A percentile compares a stretch with the other conserved stretches of the same genome.
Evolutionary conservation across 2,329 filamentous ascomycete species (phyloP).

Genomic region (Fusarium odoratissimum): DNA sequence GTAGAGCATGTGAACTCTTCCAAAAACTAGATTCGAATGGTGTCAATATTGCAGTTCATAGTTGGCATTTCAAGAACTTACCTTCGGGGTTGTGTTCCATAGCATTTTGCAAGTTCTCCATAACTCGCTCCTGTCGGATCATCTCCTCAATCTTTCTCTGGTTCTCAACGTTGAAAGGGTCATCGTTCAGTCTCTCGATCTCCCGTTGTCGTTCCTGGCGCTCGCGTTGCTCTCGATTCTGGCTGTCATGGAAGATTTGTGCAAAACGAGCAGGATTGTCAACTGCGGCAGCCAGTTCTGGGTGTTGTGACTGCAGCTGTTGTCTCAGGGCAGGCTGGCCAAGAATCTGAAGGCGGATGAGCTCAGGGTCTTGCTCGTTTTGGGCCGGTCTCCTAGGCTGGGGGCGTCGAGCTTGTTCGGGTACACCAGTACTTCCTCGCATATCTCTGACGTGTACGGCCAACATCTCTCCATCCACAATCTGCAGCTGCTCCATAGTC

Average conservation of each 20-base stretch:
- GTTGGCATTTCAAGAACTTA: slow-evolving; percentile 55
- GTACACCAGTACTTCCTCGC: slow-evolving; percentile 59
- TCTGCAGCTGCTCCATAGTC: slow-evolving; percentile 83
- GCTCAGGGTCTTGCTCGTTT: slow-evolving; percentile 76
- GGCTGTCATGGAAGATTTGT: slow-evolving; percentile 74
- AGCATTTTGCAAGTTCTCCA: slow-evolving; percentile 95
- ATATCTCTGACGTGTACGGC: slow-evolving; percentile 81
- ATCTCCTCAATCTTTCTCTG: slow-evolving; percentile 96
- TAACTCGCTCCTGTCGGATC: slow-evolving; percentile 92
- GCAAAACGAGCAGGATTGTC: slow-evolving; percentile 82
- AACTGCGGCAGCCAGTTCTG: slow-evolving; percentile 80
- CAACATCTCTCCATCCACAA: slow-evolving; percentile 92
- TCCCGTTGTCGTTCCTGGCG: slow-evolving; percentile 83
- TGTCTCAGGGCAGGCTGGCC: slow-evolving; percentile 79
- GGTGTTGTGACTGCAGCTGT: slow-evolving; percentile 77
- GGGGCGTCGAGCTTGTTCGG: slow-evolving; percentile 50
- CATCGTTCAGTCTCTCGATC: slow-evolving; percentile 87
- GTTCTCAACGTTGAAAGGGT: slow-evolving; percentile 93
- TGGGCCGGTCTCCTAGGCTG: slow-evolving; percentile 48
- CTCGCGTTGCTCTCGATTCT: slow-evolving; percentile 76
- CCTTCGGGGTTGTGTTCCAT: slow-evolving; percentile 98
- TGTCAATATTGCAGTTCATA: slow-evolving; percentile 3
- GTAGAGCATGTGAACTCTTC: slow-evolving; percentile 94
- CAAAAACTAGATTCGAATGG: slow-evolving; percentile 75
- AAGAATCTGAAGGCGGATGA: slow-evolving; percentile 83